phyloP scores from a whole-genome alignment of 768 basidiomycete genomes.

The Asterophora lycoperdoides region DNA sequence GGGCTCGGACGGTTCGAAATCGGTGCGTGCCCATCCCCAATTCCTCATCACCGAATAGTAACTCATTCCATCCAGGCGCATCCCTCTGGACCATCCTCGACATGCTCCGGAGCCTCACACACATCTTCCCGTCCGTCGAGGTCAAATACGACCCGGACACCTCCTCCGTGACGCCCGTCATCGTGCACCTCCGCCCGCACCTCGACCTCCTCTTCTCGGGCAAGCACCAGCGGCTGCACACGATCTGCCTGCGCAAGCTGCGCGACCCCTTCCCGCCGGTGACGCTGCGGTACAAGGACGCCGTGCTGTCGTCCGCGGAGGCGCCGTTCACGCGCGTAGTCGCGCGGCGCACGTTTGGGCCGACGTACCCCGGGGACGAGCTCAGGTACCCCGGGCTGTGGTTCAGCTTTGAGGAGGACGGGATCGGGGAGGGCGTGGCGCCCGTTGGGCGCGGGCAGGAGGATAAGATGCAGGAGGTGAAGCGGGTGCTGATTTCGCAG shows the following conservation, averaged over 20 bases:
- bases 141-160: slow-evolving; percentile 78
- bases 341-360: slow-evolving; percentile 74
- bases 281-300: slow-evolving; percentile 63
- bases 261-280: slow-evolving; percentile 65
- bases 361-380: slow-evolving; percentile 75
- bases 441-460: slow-evolving; percentile 39
- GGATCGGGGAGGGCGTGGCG: slow-evolving; percentile 51
- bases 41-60: background rate
- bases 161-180: slow-evolving; percentile 64
- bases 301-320: slow-evolving; percentile 54
- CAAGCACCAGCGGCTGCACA: slow-evolving; percentile 72
- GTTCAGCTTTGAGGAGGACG: slow-evolving; percentile 82
- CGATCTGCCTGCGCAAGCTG: slow-evolving; percentile 67
- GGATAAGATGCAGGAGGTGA: slow-evolving; percentile 72
- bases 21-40: slow-evolving; percentile 33
- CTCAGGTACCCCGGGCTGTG: slow-evolving; percentile 78
- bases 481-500: slow-evolving; percentile 68
- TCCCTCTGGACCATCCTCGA: slow-evolving; percentile 80
- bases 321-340: slow-evolving; percentile 59
- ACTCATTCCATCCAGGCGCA: slow-evolving; percentile 41
- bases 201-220: slow-evolving; percentile 84
- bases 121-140: slow-evolving; percentile 76
- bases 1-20: slow-evolving; percentile 79
- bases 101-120: slow-evolving; percentile 57
- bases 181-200: slow-evolving; percentile 77